A percentile compares a stretch with the other conserved stretches of the same genome.
Evolutionary conservation across 73 alveolate species (phyloP).

Genomic region (Stentor roeselii): DNA sequence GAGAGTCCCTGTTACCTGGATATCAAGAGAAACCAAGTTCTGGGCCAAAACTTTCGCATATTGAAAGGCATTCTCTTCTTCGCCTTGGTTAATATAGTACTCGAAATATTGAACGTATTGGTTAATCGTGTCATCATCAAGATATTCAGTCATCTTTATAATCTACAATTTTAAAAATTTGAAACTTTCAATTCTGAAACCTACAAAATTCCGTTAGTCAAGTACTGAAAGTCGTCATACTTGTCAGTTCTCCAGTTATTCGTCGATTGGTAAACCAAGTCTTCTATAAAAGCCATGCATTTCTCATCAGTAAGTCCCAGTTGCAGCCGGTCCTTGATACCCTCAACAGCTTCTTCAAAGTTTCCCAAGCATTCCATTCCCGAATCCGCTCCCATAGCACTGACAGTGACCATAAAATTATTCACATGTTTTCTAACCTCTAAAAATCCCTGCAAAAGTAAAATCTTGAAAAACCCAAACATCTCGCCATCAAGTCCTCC

Average conservation of each 20-base stretch:
- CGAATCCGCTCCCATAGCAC: slow-evolving; percentile 43
- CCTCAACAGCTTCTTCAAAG: slow-evolving; percentile 41
- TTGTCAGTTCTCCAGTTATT: slow-evolving; percentile 84
- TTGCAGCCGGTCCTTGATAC: slow-evolving; percentile 50
- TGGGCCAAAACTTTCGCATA: no score
- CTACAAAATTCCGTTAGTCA: slow-evolving; percentile 69
- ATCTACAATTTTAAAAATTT: no score
- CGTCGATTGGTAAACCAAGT: slow-evolving; percentile 57
- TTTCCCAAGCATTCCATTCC: slow-evolving; percentile 59
- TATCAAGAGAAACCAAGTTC: no score
- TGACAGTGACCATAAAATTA: slow-evolving; percentile 54
- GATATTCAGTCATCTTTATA: no score
- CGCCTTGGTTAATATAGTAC: no score
- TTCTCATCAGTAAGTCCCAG: slow-evolving; percentile 53
- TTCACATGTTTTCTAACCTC: slow-evolving; percentile 80
- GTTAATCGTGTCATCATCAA: no score
- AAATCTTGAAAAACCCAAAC: slow-evolving; percentile 70
- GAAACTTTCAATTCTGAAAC: no score
- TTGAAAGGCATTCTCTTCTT: no score
- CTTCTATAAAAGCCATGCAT: slow-evolving; percentile 65
- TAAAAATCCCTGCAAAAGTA: slow-evolving; percentile 76
- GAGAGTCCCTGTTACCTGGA: no score
- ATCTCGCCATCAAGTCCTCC: slow-evolving; percentile 88
- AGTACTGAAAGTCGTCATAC: slow-evolving; percentile 81
- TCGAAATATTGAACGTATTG: no score